These are phyloP conservation scores for Nadsonia starkeyi-henricii DNA, from an alignment of 1,139 yeast species.

Conservation along the genomic window DNA sequence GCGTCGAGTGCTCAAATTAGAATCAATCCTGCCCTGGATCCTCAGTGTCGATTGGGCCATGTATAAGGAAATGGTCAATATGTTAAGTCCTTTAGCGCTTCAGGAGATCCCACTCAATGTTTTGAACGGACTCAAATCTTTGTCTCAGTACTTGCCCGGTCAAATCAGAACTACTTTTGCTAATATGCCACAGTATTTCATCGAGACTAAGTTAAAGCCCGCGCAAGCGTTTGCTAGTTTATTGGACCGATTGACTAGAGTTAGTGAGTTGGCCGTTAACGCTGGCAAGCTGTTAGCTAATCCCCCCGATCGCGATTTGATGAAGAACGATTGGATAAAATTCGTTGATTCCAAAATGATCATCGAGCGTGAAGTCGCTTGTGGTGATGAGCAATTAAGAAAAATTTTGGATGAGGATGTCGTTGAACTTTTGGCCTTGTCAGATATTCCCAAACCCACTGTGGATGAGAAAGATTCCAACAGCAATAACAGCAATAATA, in stretches of 20 bases:
- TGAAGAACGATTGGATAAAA: slow-evolving; percentile 48
- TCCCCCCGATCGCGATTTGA: slow-evolving; percentile 32
- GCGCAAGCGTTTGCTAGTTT: slow-evolving; percentile 46
- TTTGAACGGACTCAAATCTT: slow-evolving; percentile 23
- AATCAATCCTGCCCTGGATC: slow-evolving; percentile 47
- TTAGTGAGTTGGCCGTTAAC: slow-evolving; percentile 45
- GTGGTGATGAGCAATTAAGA: slow-evolving; percentile 29
- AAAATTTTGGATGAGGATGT: slow-evolving; percentile 33
- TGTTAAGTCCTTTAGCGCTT: slow-evolving; percentile 53
- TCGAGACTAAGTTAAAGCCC: slow-evolving; percentile 37
- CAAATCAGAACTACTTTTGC: slow-evolving; percentile 19
- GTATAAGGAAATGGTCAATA: slow-evolving; percentile 44
- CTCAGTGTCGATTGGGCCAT: slow-evolving; percentile 48
- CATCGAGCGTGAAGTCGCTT: slow-evolving; percentile 42
- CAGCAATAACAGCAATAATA: slow-evolving; percentile 2
- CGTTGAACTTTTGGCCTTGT: slow-evolving; percentile 24
- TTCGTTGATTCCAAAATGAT: slow-evolving; percentile 38
- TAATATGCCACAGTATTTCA: slow-evolving; percentile 39
- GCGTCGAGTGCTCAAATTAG: slow-evolving; percentile 40
- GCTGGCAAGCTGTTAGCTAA: slow-evolving; percentile 39
- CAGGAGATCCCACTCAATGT: slow-evolving; percentile 49
- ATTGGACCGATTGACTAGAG: slow-evolving; percentile 42
- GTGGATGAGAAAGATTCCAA: background rate
- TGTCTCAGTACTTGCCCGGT: slow-evolving; percentile 20
- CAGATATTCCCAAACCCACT: slow-evolving; percentile 4